These are phyloP conservation scores for Leccinum sublutescens DNA, from an alignment of 768 basidiomycete species.

Conservation along the genomic window DNA sequence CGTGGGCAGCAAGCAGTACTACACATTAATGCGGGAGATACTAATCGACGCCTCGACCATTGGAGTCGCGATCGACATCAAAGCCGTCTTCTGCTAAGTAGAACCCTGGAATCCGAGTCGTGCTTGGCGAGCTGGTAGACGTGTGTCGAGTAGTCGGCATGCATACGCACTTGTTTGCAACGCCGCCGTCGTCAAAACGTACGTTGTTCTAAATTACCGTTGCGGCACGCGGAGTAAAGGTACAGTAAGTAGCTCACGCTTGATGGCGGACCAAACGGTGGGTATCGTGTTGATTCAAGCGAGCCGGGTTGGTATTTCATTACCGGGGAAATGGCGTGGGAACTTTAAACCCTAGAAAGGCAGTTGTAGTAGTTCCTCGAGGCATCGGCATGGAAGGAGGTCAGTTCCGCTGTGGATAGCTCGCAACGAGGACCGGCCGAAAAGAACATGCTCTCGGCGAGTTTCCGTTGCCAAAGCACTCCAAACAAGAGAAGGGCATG, in stretches of 20 bases:
- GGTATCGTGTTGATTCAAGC: slow-evolving; percentile 11
- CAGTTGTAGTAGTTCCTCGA: slow-evolving; percentile 28
- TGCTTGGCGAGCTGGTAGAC: neutral
- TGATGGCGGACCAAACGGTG: slow-evolving; percentile 18
- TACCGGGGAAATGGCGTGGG: slow-evolving; percentile 27
- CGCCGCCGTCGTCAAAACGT: slow-evolving; percentile 4
- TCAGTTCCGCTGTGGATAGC: slow-evolving; percentile 21
- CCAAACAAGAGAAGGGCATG: slow-evolving; percentile 35
- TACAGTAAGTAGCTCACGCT: neutral
- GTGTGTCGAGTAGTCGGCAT: slow-evolving; percentile 3
- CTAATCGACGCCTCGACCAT: neutral
- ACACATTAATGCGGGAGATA: neutral
- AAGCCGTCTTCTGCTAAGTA: neutral
- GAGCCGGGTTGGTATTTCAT: slow-evolving; percentile 18
- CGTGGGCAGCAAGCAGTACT: slow-evolving; percentile 1
- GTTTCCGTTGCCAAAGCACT: slow-evolving; percentile 23
- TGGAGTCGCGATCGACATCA: neutral
- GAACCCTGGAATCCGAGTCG: slow-evolving; percentile 2
- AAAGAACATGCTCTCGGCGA: slow-evolving; percentile 11
- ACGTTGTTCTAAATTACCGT: slow-evolving; percentile 22
- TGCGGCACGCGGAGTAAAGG: neutral
- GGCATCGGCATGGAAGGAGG: slow-evolving; percentile 29
- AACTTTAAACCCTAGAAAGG: slow-evolving; percentile 13
- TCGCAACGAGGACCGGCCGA: slow-evolving; percentile 27
- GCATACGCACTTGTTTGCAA: neutral